Evolutionary conservation across 345 rosid genomes (phyloP).

Genomic region (Eucalyptus paniculata): DNA sequence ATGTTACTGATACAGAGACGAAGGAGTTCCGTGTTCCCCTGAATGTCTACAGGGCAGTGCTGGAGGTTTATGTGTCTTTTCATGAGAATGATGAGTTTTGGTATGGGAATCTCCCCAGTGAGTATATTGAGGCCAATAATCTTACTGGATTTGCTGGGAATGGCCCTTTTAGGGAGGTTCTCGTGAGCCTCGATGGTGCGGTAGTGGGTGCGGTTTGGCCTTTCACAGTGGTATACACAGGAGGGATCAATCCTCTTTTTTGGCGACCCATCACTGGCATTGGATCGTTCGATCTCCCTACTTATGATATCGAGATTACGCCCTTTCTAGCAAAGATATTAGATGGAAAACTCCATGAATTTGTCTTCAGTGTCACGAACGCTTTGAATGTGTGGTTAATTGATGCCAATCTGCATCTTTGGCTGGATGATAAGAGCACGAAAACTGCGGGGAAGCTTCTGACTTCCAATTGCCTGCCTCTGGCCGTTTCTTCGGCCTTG

Average conservation of each 20-base stretch:
- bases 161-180: conserved; percentile 90
- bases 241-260: conserved; percentile 65
- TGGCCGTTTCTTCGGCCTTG: conserved; percentile 8
- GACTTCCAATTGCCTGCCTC: conserved; percentile 20
- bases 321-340: conserved; percentile 50
- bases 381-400: conserved; percentile 78
- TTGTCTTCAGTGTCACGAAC: conserved; percentile 58
- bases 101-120: conserved; percentile 58
- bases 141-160: conserved; percentile 43
- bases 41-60: conserved; percentile 78
- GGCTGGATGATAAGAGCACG: conserved; percentile 40
- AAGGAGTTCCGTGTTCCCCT: conserved; percentile 50
- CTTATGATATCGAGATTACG: conserved; percentile 74
- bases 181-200: conserved; percentile 43
- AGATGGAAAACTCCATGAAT: conserved; percentile 51
- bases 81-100: conserved; percentile 92
- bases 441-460: conserved; percentile 46
- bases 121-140: conserved; percentile 53
- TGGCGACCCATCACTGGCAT: conserved; percentile 80
- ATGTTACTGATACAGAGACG: conserved; percentile 11
- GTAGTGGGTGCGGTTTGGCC: conserved; percentile 71
- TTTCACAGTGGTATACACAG: conserved; percentile 73
- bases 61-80: conserved; percentile 87
- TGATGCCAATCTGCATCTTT: conserved; percentile 87
- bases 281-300: conserved; percentile 81